Conservation (phyloP, 2,329 filamentous ascomycete genomes). For the Magnaporthales sp. region DNA sequence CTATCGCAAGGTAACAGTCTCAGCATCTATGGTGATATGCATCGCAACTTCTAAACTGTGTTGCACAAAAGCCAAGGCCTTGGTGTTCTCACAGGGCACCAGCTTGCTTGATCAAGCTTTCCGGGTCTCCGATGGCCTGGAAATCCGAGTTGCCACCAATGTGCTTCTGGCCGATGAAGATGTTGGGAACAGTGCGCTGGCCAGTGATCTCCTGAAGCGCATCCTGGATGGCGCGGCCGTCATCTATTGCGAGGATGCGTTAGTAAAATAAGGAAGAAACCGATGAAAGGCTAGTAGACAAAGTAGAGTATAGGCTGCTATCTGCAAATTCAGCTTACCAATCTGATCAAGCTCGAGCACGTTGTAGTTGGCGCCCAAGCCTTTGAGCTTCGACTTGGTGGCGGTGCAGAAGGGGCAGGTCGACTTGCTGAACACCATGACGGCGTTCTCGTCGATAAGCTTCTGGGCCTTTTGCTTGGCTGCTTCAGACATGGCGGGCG, state of each 20-base stretch:
- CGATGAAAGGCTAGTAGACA: neutral
- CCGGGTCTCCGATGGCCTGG: constrained; percentile 56
- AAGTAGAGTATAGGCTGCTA: neutral
- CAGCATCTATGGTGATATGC: neutral
- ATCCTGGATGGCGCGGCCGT: constrained; percentile 74
- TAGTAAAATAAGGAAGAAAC: neutral
- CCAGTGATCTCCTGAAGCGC: constrained; percentile 71
- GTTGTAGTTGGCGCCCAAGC: constrained; percentile 63
- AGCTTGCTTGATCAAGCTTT: constrained; percentile 31
- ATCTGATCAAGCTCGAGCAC: constrained; percentile 78
- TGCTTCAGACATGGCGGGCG: constrained; percentile 67
- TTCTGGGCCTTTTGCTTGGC: constrained; percentile 75
- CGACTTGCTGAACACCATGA: constrained; percentile 94
- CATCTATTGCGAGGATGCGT: constrained; percentile 43
- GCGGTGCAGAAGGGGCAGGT: constrained; percentile 90
- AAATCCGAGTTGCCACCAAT: constrained; percentile 95
- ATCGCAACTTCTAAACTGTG: neutral
- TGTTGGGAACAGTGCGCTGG: constrained; percentile 90
- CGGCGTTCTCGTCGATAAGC: constrained; percentile 83
- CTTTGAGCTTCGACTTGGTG: constrained; percentile 66
- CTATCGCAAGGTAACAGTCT: neutral
- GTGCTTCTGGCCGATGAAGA: constrained; percentile 85
- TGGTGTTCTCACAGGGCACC: constrained; percentile 21
- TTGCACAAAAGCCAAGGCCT: neutral
- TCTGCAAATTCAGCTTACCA: constrained; percentile 43